phyloP scores from a whole-genome alignment of 1,284 basidiomycete species.

The Cryptococcus floricola region DNA sequence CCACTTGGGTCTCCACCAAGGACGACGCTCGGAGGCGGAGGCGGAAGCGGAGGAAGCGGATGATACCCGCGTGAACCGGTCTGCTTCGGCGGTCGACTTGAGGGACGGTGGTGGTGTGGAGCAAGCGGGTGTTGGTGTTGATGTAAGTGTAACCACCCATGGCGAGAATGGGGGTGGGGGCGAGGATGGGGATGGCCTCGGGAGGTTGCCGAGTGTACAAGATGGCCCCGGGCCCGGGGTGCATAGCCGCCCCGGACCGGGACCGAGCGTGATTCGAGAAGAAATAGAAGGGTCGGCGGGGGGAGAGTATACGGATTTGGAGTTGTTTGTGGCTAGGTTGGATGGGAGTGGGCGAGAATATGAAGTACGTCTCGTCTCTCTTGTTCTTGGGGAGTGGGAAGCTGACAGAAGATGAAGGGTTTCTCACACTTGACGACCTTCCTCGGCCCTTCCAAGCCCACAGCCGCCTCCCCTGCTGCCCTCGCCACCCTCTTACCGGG shows the following conservation, averaged over 20 bases:
- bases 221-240: background rate
- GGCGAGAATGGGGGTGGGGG: background rate
- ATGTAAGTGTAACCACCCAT: background rate
- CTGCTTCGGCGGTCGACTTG: constrained; percentile 10
- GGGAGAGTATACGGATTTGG: constrained; percentile 59
- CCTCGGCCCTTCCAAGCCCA: constrained; percentile 56
- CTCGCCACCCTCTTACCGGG: constrained; percentile 56
- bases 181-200: background rate
- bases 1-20: no score
- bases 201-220: background rate
- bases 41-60: background rate
- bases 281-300: constrained; percentile 1
- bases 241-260: background rate
- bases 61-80: background rate
- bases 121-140: background rate
- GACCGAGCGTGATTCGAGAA: background rate
- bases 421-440: constrained; percentile 61
- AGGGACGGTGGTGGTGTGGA: background rate
- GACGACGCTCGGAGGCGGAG: no score
- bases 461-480: constrained; percentile 38
- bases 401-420: constrained; percentile 48
- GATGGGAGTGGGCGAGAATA: constrained; percentile 57
- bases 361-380: constrained; percentile 53
- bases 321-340: constrained; percentile 57
- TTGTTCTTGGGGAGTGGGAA: background rate